A percentile compares a stretch with the other conserved stretches of the same genome.
phyloP scores from a whole-genome alignment of 78 protist species.

The Trichosphaerium sp. region DNA sequence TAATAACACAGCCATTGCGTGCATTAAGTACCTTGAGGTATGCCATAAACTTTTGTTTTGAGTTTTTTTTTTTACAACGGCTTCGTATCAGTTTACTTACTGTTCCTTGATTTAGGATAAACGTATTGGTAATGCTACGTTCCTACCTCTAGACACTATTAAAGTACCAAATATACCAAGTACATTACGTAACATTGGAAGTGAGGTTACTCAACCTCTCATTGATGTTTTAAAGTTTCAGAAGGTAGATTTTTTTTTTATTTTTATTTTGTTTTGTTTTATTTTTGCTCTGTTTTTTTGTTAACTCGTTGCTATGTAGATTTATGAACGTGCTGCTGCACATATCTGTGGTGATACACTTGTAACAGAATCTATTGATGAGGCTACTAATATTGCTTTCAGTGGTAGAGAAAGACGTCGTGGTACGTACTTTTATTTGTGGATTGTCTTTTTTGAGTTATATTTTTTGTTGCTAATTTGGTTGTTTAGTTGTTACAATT shows the following conservation, averaged over 20 bases:
- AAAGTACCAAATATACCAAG: conserved; percentile 22
- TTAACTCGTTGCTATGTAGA: too few species aligned
- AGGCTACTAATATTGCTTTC: conserved; percentile 64
- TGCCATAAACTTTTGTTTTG: neutral
- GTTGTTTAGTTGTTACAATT: conserved; percentile 65
- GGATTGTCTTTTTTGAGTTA: neutral
- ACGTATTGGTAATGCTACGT: conserved; percentile 57
- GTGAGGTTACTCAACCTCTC: conserved; percentile 15
- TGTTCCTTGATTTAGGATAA: conserved; percentile 26
- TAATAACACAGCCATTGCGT: conserved; percentile 56
- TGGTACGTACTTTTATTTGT: neutral
- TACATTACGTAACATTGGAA: conserved; percentile 52
- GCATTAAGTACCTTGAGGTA: too few species aligned
- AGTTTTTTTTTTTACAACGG: neutral
- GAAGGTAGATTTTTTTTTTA: neutral
- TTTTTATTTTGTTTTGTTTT: neutral
- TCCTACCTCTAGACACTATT: conserved; percentile 80
- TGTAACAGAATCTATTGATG: conserved; percentile 66
- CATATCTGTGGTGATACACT: conserved; percentile 82
- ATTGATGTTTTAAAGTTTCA: conserved; percentile 40
- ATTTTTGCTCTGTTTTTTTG: too few species aligned
- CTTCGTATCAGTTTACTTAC: neutral
- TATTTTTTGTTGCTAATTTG: neutral
- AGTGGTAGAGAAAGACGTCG: neutral
- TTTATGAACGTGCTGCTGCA: conserved; percentile 65